A percentile compares a stretch with the other conserved stretches of the same genome.
These are phyloP conservation scores for Tricholoma terreum DNA, from an alignment of 768 basidiomycete species.

Conservation along the genomic window DNA sequence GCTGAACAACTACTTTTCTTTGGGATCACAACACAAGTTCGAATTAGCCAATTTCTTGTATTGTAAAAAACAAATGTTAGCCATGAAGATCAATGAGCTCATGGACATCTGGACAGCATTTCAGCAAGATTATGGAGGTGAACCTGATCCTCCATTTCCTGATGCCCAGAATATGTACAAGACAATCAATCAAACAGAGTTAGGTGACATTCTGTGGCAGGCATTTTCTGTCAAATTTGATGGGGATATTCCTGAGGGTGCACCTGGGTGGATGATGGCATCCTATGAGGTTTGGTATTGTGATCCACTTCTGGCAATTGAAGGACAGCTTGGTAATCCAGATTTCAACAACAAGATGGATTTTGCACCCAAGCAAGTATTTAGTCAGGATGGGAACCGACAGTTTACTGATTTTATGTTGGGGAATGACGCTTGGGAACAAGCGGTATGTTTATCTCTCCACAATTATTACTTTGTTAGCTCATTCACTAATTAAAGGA, in stretches of 20 bases:
- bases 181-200: too few species aligned
- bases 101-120: too few species aligned
- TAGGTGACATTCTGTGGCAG: conserved; percentile 36
- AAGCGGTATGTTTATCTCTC: conserved; percentile 32
- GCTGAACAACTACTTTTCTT: too few species aligned
- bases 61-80: too few species aligned
- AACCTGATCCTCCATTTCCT: too few species aligned
- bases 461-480: too few species aligned
- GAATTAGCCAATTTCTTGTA: too few species aligned
- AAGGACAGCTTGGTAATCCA: conserved; percentile 29
- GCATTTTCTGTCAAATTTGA: conserved; percentile 27
- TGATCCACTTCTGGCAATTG: conserved; percentile 23
- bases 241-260: conserved; percentile 16
- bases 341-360: conserved; percentile 22
- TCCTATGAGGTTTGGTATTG: conserved; percentile 31
- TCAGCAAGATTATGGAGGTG: too few species aligned
- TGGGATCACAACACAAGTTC: too few species aligned
- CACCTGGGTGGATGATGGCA: conserved; percentile 31
- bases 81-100: too few species aligned
- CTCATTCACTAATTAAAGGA: too few species aligned
- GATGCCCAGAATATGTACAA: too few species aligned
- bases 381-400: conserved; percentile 17
- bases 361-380: conserved; percentile 22
- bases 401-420: conserved; percentile 34
- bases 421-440: conserved; percentile 30